Conservation (phyloP, 1,284 basidiomycete species). For the Paramarasmius palmivorus region DNA sequence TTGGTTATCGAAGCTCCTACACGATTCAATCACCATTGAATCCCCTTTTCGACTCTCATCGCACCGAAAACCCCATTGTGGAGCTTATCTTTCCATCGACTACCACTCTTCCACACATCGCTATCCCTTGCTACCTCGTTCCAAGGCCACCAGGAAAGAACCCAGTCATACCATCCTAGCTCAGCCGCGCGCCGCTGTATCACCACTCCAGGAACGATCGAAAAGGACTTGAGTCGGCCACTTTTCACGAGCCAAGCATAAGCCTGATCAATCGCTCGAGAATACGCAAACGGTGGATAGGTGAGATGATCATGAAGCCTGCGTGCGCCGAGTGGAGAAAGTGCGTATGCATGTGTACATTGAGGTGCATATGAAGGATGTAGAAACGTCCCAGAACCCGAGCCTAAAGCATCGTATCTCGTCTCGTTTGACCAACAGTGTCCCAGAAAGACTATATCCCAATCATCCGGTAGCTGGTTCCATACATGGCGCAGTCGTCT, state of each 20-base stretch:
- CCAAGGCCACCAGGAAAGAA: constrained; percentile 1
- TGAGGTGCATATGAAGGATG: constrained; percentile 62
- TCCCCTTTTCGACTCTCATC: too few species aligned
- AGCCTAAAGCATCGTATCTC: constrained; percentile 31
- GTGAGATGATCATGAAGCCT: constrained; percentile 54
- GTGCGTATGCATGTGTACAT: constrained; percentile 69
- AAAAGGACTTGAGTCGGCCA: constrained; percentile 54
- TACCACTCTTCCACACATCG: constrained; percentile 56
- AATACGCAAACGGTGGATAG: constrained; percentile 70
- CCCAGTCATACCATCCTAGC: background rate
- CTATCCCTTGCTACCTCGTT: constrained; percentile 30
- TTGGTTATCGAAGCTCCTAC: too few species aligned
- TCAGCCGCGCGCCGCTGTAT: constrained; percentile 55
- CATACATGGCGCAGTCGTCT: constrained; percentile 52
- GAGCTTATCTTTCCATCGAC: too few species aligned
- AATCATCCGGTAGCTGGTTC: constrained; percentile 56
- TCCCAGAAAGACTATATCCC: constrained; percentile 79
- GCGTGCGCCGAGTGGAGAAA: constrained; percentile 55
- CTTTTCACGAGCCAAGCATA: constrained; percentile 66
- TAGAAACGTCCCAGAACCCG: constrained; percentile 22
- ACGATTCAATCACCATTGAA: too few species aligned
- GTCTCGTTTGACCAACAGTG: constrained; percentile 76
- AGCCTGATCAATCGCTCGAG: constrained; percentile 76
- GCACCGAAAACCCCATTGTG: too few species aligned
- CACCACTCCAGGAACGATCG: constrained; percentile 63